Percentiles rank a stretch among this genome's conserved stretches.
Conservation (phyloP, 768 basidiomycete genomes). For the Lepiota venenata region DNA sequence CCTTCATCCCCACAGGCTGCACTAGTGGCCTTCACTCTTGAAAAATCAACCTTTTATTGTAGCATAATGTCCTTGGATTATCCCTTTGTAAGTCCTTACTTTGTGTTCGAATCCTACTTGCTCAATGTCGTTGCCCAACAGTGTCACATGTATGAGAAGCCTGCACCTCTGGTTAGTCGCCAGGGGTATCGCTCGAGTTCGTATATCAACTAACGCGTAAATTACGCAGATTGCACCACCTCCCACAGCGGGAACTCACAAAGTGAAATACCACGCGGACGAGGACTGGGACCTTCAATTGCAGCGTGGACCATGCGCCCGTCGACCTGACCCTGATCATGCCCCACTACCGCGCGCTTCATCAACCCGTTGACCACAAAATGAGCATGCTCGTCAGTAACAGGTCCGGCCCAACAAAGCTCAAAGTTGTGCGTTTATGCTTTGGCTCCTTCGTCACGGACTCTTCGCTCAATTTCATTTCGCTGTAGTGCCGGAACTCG, state of each 20-base stretch:
- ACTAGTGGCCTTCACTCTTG: neutral
- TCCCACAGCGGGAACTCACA: slow-evolving; percentile 47
- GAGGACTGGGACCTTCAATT: slow-evolving; percentile 67
- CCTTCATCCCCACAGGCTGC: no score
- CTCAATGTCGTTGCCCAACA: slow-evolving; percentile 11
- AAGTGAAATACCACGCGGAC: slow-evolving; percentile 59
- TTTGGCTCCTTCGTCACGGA: neutral
- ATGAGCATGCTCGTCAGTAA: slow-evolving; percentile 65
- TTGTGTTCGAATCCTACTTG: neutral
- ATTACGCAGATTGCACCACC: slow-evolving; percentile 12
- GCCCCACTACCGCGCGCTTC: slow-evolving; percentile 75
- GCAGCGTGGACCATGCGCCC: slow-evolving; percentile 44
- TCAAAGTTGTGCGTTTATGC: slow-evolving; percentile 62
- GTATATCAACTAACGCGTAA: neutral
- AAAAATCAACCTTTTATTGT: neutral
- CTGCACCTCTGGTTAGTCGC: slow-evolving; percentile 20
- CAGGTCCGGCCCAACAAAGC: slow-evolving; percentile 51
- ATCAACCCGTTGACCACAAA: slow-evolving; percentile 70
- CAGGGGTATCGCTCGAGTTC: neutral
- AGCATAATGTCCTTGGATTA: slow-evolving; percentile 9
- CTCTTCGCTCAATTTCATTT: slow-evolving; percentile 14
- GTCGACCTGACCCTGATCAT: slow-evolving; percentile 67
- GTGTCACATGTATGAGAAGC: slow-evolving; percentile 22
- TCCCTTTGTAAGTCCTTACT: slow-evolving; percentile 3
- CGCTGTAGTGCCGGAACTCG: slow-evolving; percentile 52